Evolutionary conservation across 345 rosid species (phyloP).

Genomic region (Camelina hispida): DNA sequence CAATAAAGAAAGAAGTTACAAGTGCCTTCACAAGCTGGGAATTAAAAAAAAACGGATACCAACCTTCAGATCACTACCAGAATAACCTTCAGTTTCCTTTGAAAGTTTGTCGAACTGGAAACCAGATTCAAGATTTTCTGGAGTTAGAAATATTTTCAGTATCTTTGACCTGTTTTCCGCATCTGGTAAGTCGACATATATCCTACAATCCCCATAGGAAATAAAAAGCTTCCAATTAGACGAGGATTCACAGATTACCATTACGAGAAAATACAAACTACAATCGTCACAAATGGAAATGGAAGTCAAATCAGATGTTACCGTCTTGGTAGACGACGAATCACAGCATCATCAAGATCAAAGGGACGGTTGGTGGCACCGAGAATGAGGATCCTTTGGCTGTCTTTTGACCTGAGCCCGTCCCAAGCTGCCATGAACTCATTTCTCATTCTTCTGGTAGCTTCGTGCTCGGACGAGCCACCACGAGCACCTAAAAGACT

Average conservation of each 20-base stretch:
- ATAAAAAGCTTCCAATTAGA: slow-evolving; percentile 19
- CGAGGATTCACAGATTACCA: neutral
- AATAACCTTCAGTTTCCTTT: slow-evolving; percentile 85
- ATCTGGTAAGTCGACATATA: slow-evolving; percentile 93
- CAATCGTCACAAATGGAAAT: slow-evolving; percentile 11
- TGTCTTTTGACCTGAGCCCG: slow-evolving; percentile 91
- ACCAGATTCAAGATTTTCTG: slow-evolving; percentile 65
- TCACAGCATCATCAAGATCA: slow-evolving; percentile 99
- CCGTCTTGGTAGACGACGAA: slow-evolving; percentile 98
- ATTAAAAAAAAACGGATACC: neutral
- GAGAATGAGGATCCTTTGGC: slow-evolving; percentile 90
- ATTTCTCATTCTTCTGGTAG: slow-evolving; percentile 98
- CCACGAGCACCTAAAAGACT: slow-evolving; percentile 99
- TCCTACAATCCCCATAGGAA: slow-evolving; percentile 52
- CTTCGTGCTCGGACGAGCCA: slow-evolving; percentile 91
- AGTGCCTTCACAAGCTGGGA: neutral
- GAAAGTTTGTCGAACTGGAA: slow-evolving; percentile 76
- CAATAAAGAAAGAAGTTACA: slow-evolving; percentile 6
- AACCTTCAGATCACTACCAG: slow-evolving; percentile 99
- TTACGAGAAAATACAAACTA: slow-evolving; percentile 1
- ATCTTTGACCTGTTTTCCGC: slow-evolving; percentile 86
- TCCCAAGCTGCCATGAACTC: slow-evolving; percentile 99
- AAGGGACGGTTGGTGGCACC: slow-evolving; percentile 99
- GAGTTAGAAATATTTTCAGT: slow-evolving; percentile 69
- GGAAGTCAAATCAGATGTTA: slow-evolving; percentile 41